Conservation (phyloP, 202 grass and related monocot species). For the Carex arenaria region DNA sequence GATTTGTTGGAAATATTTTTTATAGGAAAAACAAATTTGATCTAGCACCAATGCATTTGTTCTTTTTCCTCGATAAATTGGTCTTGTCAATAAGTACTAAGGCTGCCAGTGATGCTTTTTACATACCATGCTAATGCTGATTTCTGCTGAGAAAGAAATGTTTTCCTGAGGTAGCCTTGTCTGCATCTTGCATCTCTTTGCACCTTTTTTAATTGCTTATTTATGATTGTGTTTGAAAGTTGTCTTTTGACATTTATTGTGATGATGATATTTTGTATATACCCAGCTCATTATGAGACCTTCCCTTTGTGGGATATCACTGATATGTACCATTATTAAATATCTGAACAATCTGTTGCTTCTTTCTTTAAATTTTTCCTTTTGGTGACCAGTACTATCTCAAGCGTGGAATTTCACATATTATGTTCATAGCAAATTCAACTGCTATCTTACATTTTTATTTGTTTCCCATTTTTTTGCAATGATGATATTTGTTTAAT, state of each 20-base stretch:
- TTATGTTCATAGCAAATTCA: background rate
- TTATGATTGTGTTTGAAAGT: background rate
- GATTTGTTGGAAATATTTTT: background rate
- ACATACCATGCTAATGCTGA: conserved; percentile 88
- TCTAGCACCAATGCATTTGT: background rate
- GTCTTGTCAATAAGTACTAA: background rate
- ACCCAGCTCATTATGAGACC: conserved; percentile 92
- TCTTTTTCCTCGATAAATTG: background rate
- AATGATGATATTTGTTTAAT: conserved; percentile 53
- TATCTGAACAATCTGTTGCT: conserved; percentile 40
- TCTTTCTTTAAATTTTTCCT: background rate
- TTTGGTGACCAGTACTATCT: background rate
- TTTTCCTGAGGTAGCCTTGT: conserved; percentile 42
- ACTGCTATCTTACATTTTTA: background rate
- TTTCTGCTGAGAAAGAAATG: conserved; percentile 36
- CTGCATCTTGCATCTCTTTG: background rate
- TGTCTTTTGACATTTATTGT: conserved; percentile 4
- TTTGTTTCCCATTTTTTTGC: background rate
- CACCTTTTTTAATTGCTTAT: background rate
- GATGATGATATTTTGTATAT: conserved; percentile 62
- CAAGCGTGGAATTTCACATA: background rate
- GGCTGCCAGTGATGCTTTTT: conserved; percentile 64
- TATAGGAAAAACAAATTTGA: background rate
- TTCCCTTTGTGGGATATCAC: conserved; percentile 49
- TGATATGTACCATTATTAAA: conserved; percentile 42